Base-by-base conservation (phyloP, 2,329 filamentous ascomycete genomes). In the Paraphaeosphaeria minitans region DNA sequence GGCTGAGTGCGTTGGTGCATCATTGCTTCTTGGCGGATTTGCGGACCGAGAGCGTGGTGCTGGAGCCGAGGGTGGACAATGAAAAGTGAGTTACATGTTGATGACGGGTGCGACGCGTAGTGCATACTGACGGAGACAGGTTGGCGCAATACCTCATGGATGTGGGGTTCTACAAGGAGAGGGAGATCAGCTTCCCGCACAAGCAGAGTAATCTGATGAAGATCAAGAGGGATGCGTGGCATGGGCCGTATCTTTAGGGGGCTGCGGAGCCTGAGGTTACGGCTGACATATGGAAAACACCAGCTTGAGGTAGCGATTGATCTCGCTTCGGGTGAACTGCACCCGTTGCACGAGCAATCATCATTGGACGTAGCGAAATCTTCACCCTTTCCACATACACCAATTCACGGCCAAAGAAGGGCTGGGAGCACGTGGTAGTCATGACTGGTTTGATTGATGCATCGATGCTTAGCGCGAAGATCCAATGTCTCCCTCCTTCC, bases 51-150 rank as follows among this genome's bases (percentile, higher is more conserved):
- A 89, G 85, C 54, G 85, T 98, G 22, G 89, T 92, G 73, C 78
- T 98, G 67, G 95, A 99, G 79, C 95, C 95, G 2, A 85, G 95
- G 72, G 84, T 98, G 13, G 95, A 99, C 75, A 98, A 99, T 75
- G 80, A 84, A 57, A 93, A 91, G 94, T 97, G 76, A 78, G 88
- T 6, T 6, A 13, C 42, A 2, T n/a, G n/a, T n/a, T 7, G 2
- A 24, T 16, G 22, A 4, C n/a, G n/a, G 14, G n/a, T 19, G 13
- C 29, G 14, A 6, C n/a, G 13, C 29, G 14, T 4, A 13, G 43
- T 9, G 39, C 73, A 48, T 31, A 12, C 29, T 31, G 71, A 58
- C 21, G 19, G 24, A 13, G 46, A 35, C 21, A 92, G 90, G 66
- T 83, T 93, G 56, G 87, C 89, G 63, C 75, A 82, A 7, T 92